Conservation (phyloP, 768 basidiomycete genomes). For the Gymnopilus dilepis region DNA sequence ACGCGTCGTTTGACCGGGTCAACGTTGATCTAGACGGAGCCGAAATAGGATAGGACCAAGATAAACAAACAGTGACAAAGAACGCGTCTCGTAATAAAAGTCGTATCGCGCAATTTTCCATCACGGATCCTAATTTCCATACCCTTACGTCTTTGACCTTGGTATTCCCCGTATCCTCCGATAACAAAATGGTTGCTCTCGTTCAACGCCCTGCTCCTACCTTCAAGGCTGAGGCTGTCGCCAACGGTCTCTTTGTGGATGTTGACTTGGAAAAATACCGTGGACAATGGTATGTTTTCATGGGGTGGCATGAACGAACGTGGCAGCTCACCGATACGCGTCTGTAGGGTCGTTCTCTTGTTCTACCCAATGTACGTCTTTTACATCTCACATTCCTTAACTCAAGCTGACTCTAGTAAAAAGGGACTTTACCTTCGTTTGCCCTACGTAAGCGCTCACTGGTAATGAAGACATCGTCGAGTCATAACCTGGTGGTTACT, state of each 20-base stretch:
- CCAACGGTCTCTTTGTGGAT: constrained; percentile 79
- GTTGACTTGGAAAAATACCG: constrained; percentile 73
- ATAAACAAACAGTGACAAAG: constrained; percentile 29
- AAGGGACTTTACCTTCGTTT: constrained; percentile 91
- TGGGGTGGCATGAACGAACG: constrained; percentile 1
- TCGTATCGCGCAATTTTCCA: constrained; percentile 14
- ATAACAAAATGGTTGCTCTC: constrained; percentile 53
- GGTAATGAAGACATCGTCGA: background rate
- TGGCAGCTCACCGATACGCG: constrained; percentile 15
- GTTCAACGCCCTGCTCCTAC: constrained; percentile 87
- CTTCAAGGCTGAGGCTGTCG: constrained; percentile 78
- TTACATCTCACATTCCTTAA: background rate
- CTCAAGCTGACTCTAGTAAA: constrained; percentile 4
- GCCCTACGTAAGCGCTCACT: constrained; percentile 65
- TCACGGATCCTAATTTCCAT: constrained; percentile 11
- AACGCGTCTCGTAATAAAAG: constrained; percentile 29
- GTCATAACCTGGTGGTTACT: background rate
- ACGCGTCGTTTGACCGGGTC: background rate
- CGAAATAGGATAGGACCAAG: constrained; percentile 15
- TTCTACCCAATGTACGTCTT: constrained; percentile 86
- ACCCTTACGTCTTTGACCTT: constrained; percentile 3
- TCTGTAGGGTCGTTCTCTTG: constrained; percentile 83
- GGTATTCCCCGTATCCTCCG: background rate
- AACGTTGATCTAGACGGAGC: background rate
- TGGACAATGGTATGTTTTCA: constrained; percentile 75